These are phyloP conservation scores for Globisporangium polare DNA, from an alignment of 352 stramenopile genomes.

Conservation along the genomic window DNA sequence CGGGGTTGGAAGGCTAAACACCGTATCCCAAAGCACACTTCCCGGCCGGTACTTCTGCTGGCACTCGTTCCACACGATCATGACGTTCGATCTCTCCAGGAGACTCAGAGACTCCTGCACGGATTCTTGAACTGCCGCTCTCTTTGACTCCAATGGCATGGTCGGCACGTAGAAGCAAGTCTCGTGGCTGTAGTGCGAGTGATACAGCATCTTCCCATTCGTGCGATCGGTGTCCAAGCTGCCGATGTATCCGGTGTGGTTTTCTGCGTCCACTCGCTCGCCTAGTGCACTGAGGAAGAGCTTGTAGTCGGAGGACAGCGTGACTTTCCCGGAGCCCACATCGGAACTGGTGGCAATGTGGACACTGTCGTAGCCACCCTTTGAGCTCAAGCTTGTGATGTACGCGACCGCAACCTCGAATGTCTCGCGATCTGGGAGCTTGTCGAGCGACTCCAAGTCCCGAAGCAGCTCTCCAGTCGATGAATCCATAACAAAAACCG, in stretches of 20 bases:
- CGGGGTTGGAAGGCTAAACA: conserved; percentile 69
- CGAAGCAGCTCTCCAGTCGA: conserved; percentile 45
- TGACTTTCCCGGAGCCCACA: conserved; percentile 31
- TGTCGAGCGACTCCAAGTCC: conserved; percentile 71
- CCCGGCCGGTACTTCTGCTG: conserved; percentile 81
- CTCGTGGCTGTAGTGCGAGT: conserved; percentile 77
- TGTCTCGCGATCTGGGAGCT: conserved; percentile 70
- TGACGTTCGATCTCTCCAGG: conserved; percentile 62
- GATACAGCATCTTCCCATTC: conserved; percentile 55
- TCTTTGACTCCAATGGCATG: conserved; percentile 41
- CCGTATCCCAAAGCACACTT: conserved; percentile 73
- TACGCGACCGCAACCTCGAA: conserved; percentile 84
- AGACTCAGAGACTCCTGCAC: conserved; percentile 29
- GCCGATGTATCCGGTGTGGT: conserved; percentile 48
- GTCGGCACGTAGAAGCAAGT: conserved; percentile 83
- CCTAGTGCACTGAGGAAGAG: conserved; percentile 67
- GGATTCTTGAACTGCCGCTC: conserved; percentile 23
- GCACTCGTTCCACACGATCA: conserved; percentile 87
- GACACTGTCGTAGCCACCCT: conserved; percentile 75
- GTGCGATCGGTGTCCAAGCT: conserved; percentile 32
- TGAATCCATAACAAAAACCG: conserved; percentile 76
- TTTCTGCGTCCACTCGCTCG: conserved; percentile 42
- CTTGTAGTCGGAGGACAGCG: conserved; percentile 63
- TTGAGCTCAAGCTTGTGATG: conserved; percentile 53
- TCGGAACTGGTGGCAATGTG: conserved; percentile 53